phyloP scores from a whole-genome alignment of 371 early-diverging fungal genomes.

The Saksenaea vasiformis region DNA sequence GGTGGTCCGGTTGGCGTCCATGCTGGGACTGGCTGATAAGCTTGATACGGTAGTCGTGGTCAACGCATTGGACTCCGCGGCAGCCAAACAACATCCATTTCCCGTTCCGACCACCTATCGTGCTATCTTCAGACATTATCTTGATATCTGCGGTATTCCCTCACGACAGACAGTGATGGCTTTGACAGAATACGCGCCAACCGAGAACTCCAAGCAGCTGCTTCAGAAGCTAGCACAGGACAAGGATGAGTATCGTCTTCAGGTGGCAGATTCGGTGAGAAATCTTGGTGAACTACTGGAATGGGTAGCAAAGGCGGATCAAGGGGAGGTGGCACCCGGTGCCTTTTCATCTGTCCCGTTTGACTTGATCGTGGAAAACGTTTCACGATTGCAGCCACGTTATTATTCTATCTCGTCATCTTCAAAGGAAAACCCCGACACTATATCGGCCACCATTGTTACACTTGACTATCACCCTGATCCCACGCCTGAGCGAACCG shows the following conservation, averaged over 20 bases:
- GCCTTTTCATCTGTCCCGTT: conserved; percentile 61
- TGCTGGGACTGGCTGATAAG: conserved; percentile 66
- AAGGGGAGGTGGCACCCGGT: conserved; percentile 25
- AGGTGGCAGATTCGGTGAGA: conserved; percentile 65
- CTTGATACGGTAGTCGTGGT: conserved; percentile 68
- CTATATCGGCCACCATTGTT: conserved; percentile 84
- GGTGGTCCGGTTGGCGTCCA: conserved; percentile 66
- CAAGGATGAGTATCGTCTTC: conserved; percentile 70
- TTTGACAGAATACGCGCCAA: conserved; percentile 63
- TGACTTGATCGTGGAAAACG: conserved; percentile 76
- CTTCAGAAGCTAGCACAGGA: conserved; percentile 65
- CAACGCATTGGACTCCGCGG: conserved; percentile 64
- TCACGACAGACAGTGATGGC: conserved; percentile 65
- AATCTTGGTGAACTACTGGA: conserved; percentile 71
- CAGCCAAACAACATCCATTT: conserved; percentile 81
- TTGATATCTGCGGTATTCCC: conserved; percentile 80
- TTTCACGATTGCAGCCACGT: conserved; percentile 85
- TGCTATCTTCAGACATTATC: conserved; percentile 85
- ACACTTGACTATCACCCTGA: conserved; percentile 79
- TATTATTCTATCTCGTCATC: conserved; percentile 97
- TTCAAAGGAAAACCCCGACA: conserved; percentile 69
- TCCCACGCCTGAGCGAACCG: conserved; percentile 51
- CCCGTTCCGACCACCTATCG: conserved; percentile 87
- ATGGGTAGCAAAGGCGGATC: conserved; percentile 21
- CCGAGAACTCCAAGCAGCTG: conserved; percentile 53